A percentile compares a stretch with the other conserved stretches of the same genome.
These are phyloP conservation scores for Hemileia vastatrix DNA, from an alignment of 1,284 basidiomycete species.

Conservation along the genomic window DNA sequence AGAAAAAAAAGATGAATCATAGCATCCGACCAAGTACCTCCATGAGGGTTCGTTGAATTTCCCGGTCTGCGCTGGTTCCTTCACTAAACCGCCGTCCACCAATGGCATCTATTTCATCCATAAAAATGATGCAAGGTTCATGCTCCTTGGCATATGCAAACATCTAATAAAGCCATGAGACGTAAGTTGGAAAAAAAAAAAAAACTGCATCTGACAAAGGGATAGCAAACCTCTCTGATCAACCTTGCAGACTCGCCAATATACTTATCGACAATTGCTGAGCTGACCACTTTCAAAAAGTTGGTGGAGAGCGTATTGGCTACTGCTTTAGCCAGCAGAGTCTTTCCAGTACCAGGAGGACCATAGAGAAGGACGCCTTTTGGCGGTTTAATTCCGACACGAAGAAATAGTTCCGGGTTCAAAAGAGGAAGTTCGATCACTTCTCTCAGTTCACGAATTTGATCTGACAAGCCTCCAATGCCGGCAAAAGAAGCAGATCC, in stretches of 20 bases:
- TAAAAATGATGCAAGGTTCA: conserved; percentile 98
- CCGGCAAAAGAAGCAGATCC: conserved; percentile 91
- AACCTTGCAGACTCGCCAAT: conserved; percentile 94
- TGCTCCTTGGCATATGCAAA: conserved; percentile 95
- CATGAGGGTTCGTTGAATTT: conserved; percentile 98
- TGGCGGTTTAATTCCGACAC: conserved; percentile 91
- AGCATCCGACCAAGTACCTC: conserved; percentile 54
- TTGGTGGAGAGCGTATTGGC: conserved; percentile 92
- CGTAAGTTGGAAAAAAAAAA: background rate
- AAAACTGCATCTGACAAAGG: background rate
- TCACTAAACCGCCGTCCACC: conserved; percentile 94
- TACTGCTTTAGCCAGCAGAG: conserved; percentile 85
- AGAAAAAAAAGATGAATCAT: conserved; percentile 4
- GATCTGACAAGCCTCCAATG: conserved; percentile 90
- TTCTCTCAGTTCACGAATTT: conserved; percentile 92
- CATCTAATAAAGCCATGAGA: conserved; percentile 58
- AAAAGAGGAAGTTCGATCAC: conserved; percentile 91
- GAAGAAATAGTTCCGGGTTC: conserved; percentile 87
- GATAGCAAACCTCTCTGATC: conserved; percentile 50
- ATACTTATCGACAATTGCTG: conserved; percentile 99
- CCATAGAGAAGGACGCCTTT: conserved; percentile 90
- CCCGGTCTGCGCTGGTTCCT: conserved; percentile 93
- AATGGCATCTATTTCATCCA: conserved; percentile 99
- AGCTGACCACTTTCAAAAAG: conserved; percentile 96
- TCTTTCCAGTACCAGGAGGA: conserved; percentile 92